Evolutionary conservation across 1,139 yeast species (phyloP).

Genomic region (Taphrina betulina): DNA sequence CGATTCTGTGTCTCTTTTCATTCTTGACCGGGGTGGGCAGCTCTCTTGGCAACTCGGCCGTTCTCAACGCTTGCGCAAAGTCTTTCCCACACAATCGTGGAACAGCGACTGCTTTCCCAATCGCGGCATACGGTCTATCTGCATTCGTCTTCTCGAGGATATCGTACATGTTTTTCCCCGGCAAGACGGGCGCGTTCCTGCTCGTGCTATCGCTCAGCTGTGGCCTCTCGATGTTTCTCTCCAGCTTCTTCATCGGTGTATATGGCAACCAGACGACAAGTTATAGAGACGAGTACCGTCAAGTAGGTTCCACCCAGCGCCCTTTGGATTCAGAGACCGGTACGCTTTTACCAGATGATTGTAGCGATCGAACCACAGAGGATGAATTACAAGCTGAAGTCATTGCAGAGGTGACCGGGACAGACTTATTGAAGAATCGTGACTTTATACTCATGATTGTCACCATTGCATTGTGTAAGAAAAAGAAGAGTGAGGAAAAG

Average conservation of each 20-base stretch:
- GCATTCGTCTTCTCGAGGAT: conserved; percentile 46
- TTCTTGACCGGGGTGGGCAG: conserved; percentile 46
- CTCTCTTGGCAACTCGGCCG: conserved; percentile 47
- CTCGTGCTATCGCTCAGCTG: conserved; percentile 40
- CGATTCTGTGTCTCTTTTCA: conserved; percentile 35
- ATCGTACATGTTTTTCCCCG: conserved; percentile 42
- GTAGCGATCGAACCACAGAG: background rate
- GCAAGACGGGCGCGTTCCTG: conserved; percentile 38
- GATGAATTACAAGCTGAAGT: background rate
- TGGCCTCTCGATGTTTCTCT: conserved; percentile 6
- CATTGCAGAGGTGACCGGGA: conserved; percentile 15
- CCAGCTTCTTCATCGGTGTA: conserved; percentile 15
- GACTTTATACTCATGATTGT: conserved; percentile 20
- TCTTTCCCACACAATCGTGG: conserved; percentile 42
- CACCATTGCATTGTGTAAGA: conserved; percentile 14
- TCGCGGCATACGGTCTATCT: conserved; percentile 50
- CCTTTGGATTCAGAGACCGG: background rate
- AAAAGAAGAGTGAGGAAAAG: background rate
- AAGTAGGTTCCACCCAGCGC: background rate
- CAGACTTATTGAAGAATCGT: conserved; percentile 3
- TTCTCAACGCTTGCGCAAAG: conserved; percentile 49
- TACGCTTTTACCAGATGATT: background rate
- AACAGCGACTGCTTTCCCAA: conserved; percentile 42
- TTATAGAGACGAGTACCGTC: background rate
- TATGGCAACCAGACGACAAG: background rate